Evolutionary conservation across 83 land plant genomes (phyloP), one percentile per base, ranked within the genome.

Genomic region (Picea mariana): DNA sequence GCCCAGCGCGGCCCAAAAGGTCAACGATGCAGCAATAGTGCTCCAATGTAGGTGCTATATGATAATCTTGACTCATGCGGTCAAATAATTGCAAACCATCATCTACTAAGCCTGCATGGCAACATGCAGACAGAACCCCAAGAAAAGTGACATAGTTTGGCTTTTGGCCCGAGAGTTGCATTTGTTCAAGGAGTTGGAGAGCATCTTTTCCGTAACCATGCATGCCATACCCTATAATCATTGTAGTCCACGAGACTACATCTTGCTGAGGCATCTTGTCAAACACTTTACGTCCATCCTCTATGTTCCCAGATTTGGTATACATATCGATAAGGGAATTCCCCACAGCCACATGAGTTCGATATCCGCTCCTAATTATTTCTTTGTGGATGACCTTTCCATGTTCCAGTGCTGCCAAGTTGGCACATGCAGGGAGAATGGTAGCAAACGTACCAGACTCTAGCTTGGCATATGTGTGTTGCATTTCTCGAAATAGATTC

Each of bases 401-500:
- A n/a, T 64, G 67, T n/a, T 23, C 12, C n/a, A 64, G 67, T 6
- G 67, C 67, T 64, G 26, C 67, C 9, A 64, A 21, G 24, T 64
- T 64, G 67, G 67, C 67, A 64, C 26, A 64, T n/a, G 67, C n/a
- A 64, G 24, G 26, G 67, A 34, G 38, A 34, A 34, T 34, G 38
- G 38, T 34, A 34, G 38, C 38, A 34, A 34, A 34, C 38, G 38
- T 34, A 34, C 38, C 38, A 34, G 38, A 34, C 38, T 34, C 38
- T 34, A 34, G 38, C 38, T 34, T 34, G 38, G 38, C 38, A 34
- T 34, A 34, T 34, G 38, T 34, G 38, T 34, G 38, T 34, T 86
- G 83, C 93, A 93, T 84, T 27, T 82, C 49, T 16, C 44, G 27
- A 80, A 87, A 92, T 6, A 90, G 85, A n/a, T 67, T 79, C 20